Evolutionary conservation across 2,329 filamentous ascomycete species (phyloP).

Genomic region (Thielaviopsis punctulata): DNA sequence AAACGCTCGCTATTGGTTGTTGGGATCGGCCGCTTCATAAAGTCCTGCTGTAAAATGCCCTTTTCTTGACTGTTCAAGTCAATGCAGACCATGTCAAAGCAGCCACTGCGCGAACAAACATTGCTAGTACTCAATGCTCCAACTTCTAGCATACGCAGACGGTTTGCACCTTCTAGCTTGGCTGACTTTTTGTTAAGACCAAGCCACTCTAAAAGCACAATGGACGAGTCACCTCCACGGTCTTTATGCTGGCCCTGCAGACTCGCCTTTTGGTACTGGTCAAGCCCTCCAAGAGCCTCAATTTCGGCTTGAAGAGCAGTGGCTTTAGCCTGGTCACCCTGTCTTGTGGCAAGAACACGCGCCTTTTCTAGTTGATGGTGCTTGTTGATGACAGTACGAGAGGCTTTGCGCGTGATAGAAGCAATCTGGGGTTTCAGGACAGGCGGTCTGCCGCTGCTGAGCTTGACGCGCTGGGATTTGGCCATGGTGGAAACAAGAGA

Average conservation of each 20-base stretch:
- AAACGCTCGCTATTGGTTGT: constrained; percentile 45
- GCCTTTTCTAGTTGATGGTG: constrained; percentile 50
- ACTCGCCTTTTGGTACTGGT: constrained; percentile 49
- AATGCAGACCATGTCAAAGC: constrained; percentile 65
- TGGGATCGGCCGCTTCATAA: constrained; percentile 75
- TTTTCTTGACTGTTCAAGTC: constrained; percentile 76
- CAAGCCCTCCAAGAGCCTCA: constrained; percentile 39
- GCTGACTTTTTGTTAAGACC: constrained; percentile 13
- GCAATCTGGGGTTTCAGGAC: constrained; percentile 26
- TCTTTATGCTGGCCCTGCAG: constrained; percentile 50
- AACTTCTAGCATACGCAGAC: constrained; percentile 63
- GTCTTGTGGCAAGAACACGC: constrained; percentile 34
- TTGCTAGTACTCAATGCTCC: constrained; percentile 75
- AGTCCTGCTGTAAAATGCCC: constrained; percentile 75
- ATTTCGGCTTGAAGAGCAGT: constrained; percentile 34
- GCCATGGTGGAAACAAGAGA: constrained; percentile 16
- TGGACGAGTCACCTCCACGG: constrained; percentile 50
- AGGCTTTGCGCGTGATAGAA: constrained; percentile 44
- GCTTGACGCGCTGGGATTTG: constrained; percentile 16
- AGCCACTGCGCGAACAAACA: constrained; percentile 55
- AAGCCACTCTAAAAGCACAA: constrained; percentile 47
- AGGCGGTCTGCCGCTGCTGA: constrained; percentile 33
- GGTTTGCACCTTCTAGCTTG: constrained; percentile 11
- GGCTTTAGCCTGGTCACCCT: constrained; percentile 33
- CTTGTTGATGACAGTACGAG: constrained; percentile 45